Evolutionary conservation across 2,329 filamentous ascomycete genomes (phyloP), one percentile per base, ranked within the genome.

Genomic region (Aspergillus oerlinghausenensis): DNA sequence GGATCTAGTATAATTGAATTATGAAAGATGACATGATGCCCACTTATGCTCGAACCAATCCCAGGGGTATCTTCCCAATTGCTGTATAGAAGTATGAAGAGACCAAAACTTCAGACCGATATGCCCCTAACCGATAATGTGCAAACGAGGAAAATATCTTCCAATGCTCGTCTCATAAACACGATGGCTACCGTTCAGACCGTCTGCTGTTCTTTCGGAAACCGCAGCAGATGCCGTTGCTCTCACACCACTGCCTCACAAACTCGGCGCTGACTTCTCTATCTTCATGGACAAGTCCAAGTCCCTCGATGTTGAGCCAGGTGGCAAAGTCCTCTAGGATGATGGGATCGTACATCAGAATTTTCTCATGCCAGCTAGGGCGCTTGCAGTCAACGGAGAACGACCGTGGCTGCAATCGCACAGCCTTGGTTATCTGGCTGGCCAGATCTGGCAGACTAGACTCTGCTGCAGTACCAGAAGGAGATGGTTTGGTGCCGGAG

Each of bases 291-390:
- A 85, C 81, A 3, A 79, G 77, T 11, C 80, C 80, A 48, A 92
- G 74, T 25, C 85, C 84, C 11, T 88, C 88, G 3, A 81, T 81
- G 64, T 96, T 97, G 17, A 97, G 75, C 89, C 92, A 97, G 0
- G 78, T 75, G 0, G 92, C 83, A 14, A 99, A 77, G 62, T 97
- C 92, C 73, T 97, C 93, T 0, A 97, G 74, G 1, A 94, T 81
- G 47, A 99, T 88, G 0, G 93, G 91, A 66, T 97, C 92, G 70
- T 95, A 97, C 70, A 97, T 84, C 5, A 97, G 79, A 49, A 99
- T 97, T 75, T 92, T 95, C 73, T 97, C 91, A 65, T 95, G 82
- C 90, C 92, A 97, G 2, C 84, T 91, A 2, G 79, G 80, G 2
- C 70, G 67, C 5, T 66, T 70, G 55, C 80, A 69, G 8, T 70